Percentiles rank a stretch among this genome's conserved stretches.
These are phyloP conservation scores for Xylariaceae sp. DNA, from an alignment of 2,329 filamentous ascomycete genomes.

Conservation along the genomic window DNA sequence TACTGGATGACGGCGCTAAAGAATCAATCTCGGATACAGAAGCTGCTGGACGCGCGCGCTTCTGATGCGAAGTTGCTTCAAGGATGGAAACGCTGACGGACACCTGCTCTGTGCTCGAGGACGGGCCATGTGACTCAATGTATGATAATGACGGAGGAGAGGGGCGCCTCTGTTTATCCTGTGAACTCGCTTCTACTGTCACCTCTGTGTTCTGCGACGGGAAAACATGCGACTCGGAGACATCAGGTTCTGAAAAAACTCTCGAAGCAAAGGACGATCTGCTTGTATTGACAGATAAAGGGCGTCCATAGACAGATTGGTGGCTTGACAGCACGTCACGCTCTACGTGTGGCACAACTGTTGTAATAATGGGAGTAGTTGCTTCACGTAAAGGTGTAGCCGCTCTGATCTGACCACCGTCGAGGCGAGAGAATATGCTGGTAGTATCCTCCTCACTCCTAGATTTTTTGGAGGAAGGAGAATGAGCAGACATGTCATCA, in stretches of 20 bases:
- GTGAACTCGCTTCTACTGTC: slow-evolving; percentile 31
- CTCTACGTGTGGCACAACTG: slow-evolving; percentile 4
- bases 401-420: slow-evolving; percentile 21
- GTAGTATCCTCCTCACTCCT: slow-evolving; percentile 15
- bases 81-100: slow-evolving; percentile 19
- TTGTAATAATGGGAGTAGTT: background rate
- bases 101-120: slow-evolving; percentile 26
- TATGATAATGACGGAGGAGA: slow-evolving; percentile 11
- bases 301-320: slow-evolving; percentile 15
- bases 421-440: slow-evolving; percentile 24
- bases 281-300: slow-evolving; percentile 32
- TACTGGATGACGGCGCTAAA: slow-evolving; percentile 24
- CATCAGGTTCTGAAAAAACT: slow-evolving; percentile 34
- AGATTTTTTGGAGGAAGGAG: slow-evolving; percentile 21
- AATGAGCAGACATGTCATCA: slow-evolving; percentile 19
- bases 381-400: slow-evolving; percentile 20
- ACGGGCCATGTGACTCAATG: slow-evolving; percentile 22
- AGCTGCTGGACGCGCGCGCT: slow-evolving; percentile 12
- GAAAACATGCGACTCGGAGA: slow-evolving; percentile 14
- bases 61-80: slow-evolving; percentile 26
- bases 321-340: slow-evolving; percentile 3
- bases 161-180: slow-evolving; percentile 20
- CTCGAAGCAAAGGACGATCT: slow-evolving; percentile 31
- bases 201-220: slow-evolving; percentile 34
- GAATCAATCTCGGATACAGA: slow-evolving; percentile 20